Percentiles rank a stretch among this genome's conserved stretches.
These are phyloP conservation scores for Botrytis elliptica DNA, from an alignment of 2,329 filamentous ascomycete genomes.

Conservation along the genomic window DNA sequence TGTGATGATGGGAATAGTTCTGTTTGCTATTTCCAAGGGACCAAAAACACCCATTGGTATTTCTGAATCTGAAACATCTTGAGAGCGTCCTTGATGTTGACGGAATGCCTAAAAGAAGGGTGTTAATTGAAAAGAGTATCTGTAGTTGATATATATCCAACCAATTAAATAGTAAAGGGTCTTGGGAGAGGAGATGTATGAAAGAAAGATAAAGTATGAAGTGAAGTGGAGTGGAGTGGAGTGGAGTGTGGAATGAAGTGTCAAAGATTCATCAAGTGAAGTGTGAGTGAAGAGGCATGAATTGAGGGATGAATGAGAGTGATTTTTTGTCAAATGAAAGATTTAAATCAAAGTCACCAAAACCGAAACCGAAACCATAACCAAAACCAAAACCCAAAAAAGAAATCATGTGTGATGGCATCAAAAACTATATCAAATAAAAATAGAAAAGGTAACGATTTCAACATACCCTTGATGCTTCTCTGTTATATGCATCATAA, in stretches of 20 bases:
- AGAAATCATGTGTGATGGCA: neutral
- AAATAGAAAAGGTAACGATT: neutral
- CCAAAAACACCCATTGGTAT: conserved; percentile 37
- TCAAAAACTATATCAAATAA: neutral
- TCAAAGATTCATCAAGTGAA: neutral
- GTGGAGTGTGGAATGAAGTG: neutral
- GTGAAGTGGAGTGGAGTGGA: neutral
- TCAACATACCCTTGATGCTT: conserved; percentile 39
- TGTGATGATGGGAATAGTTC: conserved; percentile 5
- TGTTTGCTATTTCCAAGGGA: conserved; percentile 18
- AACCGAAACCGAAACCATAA: neutral
- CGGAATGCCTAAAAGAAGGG: conserved; percentile 10
- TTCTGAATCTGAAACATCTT: conserved; percentile 3
- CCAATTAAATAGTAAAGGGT: neutral
- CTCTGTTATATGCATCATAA: conserved; percentile 59
- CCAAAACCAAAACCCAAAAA: neutral
- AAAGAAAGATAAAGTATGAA: neutral
- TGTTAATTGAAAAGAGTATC: neutral
- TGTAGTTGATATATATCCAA: neutral
- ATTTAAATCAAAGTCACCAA: neutral
- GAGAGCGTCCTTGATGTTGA: conserved; percentile 8
- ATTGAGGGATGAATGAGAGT: too few species aligned
- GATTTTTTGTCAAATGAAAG: neutral
- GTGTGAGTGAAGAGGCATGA: neutral
- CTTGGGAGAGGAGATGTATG: neutral